A percentile compares a stretch with the other conserved stretches of the same genome.
Evolutionary conservation across 2,329 filamentous ascomycete genomes (phyloP).

Genomic region (Furcasterigmium sp.): DNA sequence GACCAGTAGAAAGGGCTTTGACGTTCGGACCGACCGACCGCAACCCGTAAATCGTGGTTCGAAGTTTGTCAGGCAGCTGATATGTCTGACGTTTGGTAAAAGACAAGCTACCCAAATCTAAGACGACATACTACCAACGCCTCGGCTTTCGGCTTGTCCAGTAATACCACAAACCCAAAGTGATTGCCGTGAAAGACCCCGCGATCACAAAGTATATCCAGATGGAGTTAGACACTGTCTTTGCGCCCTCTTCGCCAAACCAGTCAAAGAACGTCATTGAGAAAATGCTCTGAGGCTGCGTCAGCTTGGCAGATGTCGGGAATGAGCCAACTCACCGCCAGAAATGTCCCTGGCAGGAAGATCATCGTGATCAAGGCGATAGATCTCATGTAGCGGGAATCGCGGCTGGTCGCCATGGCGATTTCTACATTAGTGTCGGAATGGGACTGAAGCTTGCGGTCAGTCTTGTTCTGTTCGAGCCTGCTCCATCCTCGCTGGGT

Average conservation of each 20-base stretch:
- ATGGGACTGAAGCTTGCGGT: slow-evolving; percentile 13
- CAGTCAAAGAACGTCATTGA: slow-evolving; percentile 20
- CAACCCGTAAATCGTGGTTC: too few relatives aligned
- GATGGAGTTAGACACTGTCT: slow-evolving; percentile 12
- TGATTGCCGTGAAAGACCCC: not conserved
- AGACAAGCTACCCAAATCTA: too few relatives aligned
- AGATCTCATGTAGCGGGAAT: slow-evolving; percentile 21
- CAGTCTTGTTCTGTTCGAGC: not conserved
- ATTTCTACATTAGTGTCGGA: slow-evolving; percentile 22
- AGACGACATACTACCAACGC: too few relatives aligned
- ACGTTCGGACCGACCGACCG: too few relatives aligned
- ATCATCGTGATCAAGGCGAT: slow-evolving; percentile 24
- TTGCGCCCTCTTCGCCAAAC: slow-evolving; percentile 4
- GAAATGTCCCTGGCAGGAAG: slow-evolving; percentile 23
- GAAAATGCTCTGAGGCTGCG: slow-evolving; percentile 14
- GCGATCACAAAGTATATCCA: slow-evolving; percentile 11
- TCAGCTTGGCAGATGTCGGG: not conserved
- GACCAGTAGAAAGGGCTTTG: too few relatives aligned
- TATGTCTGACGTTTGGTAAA: too few relatives aligned
- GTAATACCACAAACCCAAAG: not conserved
- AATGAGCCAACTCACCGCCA: slow-evolving; percentile 15
- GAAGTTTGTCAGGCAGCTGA: too few relatives aligned
- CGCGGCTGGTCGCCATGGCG: slow-evolving; percentile 17
- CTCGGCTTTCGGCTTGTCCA: too few relatives aligned
- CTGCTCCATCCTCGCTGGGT: too few relatives aligned